Conservation (phyloP, 2,329 filamentous ascomycete genomes). For the Chrysoporthe austroafricana region DNA sequence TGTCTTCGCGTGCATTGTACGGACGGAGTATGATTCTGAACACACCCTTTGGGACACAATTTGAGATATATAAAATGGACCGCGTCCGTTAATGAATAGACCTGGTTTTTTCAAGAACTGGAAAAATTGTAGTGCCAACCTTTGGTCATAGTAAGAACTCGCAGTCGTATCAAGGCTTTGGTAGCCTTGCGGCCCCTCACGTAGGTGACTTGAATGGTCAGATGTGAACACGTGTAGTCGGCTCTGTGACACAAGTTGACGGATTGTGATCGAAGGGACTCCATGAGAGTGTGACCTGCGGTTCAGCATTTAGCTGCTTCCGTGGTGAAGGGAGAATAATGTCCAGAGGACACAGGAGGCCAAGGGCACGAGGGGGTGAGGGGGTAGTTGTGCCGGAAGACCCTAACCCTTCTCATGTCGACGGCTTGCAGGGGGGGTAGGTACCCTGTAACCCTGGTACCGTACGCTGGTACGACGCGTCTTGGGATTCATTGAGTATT, state of each 20-base stretch:
- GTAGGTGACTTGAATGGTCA: too few species aligned
- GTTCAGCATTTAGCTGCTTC: too few species aligned
- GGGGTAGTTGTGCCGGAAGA: neutral
- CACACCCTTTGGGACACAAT: conserved; percentile 14
- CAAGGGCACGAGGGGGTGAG: too few species aligned
- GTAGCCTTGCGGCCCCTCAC: too few species aligned
- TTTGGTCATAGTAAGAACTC: neutral
- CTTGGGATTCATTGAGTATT: neutral
- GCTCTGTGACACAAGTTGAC: neutral
- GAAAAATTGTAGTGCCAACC: neutral
- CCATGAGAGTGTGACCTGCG: too few species aligned
- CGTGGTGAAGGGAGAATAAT: neutral
- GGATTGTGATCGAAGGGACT: neutral
- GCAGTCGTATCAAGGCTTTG: neutral
- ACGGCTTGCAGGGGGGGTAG: too few species aligned
- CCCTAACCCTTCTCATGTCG: neutral
- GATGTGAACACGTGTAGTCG: too few species aligned
- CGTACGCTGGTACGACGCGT: neutral
- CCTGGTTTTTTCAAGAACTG: neutral
- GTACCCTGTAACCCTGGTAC: neutral
- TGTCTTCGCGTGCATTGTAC: conserved; percentile 9
- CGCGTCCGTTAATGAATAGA: conserved; percentile 10
- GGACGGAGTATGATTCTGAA: conserved; percentile 6
- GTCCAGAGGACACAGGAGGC: neutral
- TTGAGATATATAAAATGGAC: conserved; percentile 15